Conservation (phyloP, 2,329 filamentous ascomycete species). For the Beauveria pseudobassiana region DNA sequence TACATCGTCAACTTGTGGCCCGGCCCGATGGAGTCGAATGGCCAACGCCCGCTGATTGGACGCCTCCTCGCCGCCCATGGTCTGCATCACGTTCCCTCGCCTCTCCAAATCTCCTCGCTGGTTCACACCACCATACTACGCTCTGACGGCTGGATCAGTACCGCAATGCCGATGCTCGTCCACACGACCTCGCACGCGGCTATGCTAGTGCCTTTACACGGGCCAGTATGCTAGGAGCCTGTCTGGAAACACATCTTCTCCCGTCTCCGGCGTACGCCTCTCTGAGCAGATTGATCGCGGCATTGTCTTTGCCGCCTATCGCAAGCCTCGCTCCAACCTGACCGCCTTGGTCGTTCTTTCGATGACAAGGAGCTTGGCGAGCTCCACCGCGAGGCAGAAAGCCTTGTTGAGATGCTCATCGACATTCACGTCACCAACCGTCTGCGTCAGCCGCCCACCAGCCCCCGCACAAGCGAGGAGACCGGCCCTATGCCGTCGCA, state of each 20-base stretch:
- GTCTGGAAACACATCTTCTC: conserved; percentile 20
- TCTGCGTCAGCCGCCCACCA: conserved; percentile 22
- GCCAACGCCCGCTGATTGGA: conserved; percentile 31
- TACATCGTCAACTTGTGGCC: conserved; percentile 55
- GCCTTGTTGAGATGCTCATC: conserved; percentile 44
- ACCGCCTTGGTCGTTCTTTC: conserved; percentile 27
- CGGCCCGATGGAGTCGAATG: conserved; percentile 12
- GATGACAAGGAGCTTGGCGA: conserved; percentile 34
- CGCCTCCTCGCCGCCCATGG: conserved; percentile 49
- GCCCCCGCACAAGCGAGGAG: conserved; percentile 24
- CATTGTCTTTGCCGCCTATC: conserved; percentile 50
- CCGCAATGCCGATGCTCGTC: conserved; percentile 32
- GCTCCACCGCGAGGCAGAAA: conserved; percentile 42
- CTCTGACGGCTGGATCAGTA: conserved; percentile 46
- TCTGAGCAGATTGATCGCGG: conserved; percentile 36
- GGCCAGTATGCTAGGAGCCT: conserved; percentile 26
- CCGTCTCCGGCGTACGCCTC: conserved; percentile 18
- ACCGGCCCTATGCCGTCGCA: conserved; percentile 32
- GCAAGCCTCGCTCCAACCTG: conserved; percentile 35
- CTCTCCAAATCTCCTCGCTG: conserved; percentile 42
- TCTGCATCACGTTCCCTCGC: conserved; percentile 40
- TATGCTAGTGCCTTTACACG: conserved; percentile 46
- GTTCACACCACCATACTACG: conserved; percentile 45
- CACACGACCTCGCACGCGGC: conserved; percentile 41
- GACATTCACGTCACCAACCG: conserved; percentile 39